Base-by-base conservation (phyloP, 345 rosid genomes). In the Linum trigynum region DNA sequence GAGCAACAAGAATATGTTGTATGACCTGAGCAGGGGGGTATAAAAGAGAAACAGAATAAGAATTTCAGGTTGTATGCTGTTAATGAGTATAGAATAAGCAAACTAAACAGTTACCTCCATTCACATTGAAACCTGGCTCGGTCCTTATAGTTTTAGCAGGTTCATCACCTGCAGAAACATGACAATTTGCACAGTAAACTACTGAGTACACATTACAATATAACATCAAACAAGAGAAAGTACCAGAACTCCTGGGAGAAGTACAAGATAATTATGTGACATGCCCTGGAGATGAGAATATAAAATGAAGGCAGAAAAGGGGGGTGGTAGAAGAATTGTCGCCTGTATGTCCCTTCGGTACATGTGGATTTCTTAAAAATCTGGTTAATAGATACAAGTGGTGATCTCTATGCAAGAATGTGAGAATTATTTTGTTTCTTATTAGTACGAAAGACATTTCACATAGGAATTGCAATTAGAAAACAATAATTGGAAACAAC, bases 381-480 rank as follows among this genome's bases (percentile, higher is more conserved):
- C 32, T 23, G 32, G 32, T 23, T 23, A 23, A 23, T 23, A 23
- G 32, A 23, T 23, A 23, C 0, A 23, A 23, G 32, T 23, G 32
- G 32, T 23, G 32, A 23, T 23, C 32, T 23, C 32, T 23, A 23
- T 23, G 32, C 32, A 23, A 23, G 32, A 23, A 23, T 23, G 32
- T 23, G 32, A 23, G 32, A 0, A 23, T 23, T 23, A 23, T 23
- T 23, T 23, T 23, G 32, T 23, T 23, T 23, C 32, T 23, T 23
- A 23, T 23, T 23, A 23, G 32, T 23, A 38, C 48, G 0, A 8
- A 43, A 64, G 3, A 12, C 14, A 41, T 23, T 7, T 38, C 38
- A 72, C 41, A 38, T 62, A 64, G 7, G 55, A 35, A 63, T 48
- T 7, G 58, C 43, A 56, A 53, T 38, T 35, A 61, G 37, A 10